phyloP scores from a whole-genome alignment of 495 filamentous ascomycete genomes.

The Hypoxylon fuscum region DNA sequence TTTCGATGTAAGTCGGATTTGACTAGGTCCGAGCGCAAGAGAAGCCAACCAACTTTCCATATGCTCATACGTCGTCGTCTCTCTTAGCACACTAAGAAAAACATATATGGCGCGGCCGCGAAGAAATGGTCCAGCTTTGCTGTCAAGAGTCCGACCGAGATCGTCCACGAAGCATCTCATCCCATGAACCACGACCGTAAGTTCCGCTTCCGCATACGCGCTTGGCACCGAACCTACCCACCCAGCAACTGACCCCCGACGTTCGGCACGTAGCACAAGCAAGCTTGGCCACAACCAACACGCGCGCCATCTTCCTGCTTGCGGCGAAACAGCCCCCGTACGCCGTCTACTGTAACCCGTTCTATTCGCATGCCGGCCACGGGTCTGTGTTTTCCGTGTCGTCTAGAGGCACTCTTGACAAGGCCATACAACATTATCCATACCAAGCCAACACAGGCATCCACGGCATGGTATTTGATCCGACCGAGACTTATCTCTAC shows the following conservation, averaged over 20 bases:
- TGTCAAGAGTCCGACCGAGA: constrained; percentile 79
- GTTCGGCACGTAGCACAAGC: constrained; percentile 65
- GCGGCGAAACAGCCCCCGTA: constrained; percentile 79
- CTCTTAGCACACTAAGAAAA: constrained; percentile 74
- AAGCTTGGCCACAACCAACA: constrained; percentile 73
- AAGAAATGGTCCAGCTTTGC: constrained; percentile 87
- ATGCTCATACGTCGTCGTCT: constrained; percentile 36
- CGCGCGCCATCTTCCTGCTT: constrained; percentile 85
- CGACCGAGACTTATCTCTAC: constrained; percentile 84
- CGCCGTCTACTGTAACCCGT: constrained; percentile 84
- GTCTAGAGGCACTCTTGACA: constrained; percentile 65
- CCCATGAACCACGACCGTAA: constrained; percentile 66
- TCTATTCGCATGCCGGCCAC: constrained; percentile 83
- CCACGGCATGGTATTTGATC: constrained; percentile 90
- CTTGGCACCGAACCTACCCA: constrained; percentile 12
- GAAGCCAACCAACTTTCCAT: neutral
- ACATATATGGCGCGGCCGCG: constrained; percentile 87
- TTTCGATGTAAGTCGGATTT: constrained; percentile 68
- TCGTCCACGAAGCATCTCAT: constrained; percentile 77
- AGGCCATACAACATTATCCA: constrained; percentile 81
- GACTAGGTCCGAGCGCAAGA: neutral
- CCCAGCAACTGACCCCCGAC: constrained; percentile 20
- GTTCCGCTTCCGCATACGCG: constrained; percentile 27
- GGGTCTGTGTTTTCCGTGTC: constrained; percentile 81
- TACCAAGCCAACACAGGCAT: constrained; percentile 78